These are phyloP conservation scores for Hypoxylon trugodes DNA, from an alignment of 495 filamentous ascomycete genomes.

Conservation along the genomic window DNA sequence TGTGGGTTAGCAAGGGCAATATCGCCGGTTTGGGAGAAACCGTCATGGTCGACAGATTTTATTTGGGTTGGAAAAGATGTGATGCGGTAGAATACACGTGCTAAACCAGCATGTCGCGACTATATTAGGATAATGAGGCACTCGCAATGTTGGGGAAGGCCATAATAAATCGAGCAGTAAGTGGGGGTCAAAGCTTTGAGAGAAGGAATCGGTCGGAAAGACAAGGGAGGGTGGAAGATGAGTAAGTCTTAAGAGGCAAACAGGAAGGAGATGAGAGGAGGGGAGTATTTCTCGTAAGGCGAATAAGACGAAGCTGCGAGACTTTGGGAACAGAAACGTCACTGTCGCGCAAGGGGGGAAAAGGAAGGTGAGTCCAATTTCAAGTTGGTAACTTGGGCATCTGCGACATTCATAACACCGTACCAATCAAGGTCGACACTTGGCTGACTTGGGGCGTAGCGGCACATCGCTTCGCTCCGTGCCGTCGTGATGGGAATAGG, in stretches of 20 bases:
- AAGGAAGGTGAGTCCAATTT: constrained; percentile 20
- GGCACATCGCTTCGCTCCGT: constrained; percentile 44
- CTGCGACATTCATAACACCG: constrained; percentile 29
- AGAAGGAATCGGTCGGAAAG: constrained; percentile 26
- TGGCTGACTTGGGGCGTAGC: constrained; percentile 39
- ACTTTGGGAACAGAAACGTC: constrained; percentile 31
- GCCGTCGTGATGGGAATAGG: constrained; percentile 39
- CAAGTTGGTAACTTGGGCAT: constrained; percentile 32
- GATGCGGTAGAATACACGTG: constrained; percentile 20
- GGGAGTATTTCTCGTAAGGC: constrained; percentile 27
- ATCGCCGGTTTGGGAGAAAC: constrained; percentile 38
- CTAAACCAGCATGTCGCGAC: constrained; percentile 18
- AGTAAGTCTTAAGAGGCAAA: constrained; percentile 30
- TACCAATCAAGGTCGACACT: constrained; percentile 34
- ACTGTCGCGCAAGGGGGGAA: constrained; percentile 36
- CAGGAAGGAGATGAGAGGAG: constrained; percentile 22
- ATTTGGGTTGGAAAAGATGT: not conserved
- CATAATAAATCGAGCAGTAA: constrained; percentile 21
- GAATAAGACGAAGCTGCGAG: too few relatives aligned
- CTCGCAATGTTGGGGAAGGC: not conserved
- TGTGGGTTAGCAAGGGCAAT: constrained; percentile 49
- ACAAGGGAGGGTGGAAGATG: constrained; percentile 17
- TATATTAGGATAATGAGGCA: constrained; percentile 11
- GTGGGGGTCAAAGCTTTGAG: constrained; percentile 25
- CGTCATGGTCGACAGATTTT: constrained; percentile 31